Evolutionary conservation across 2,329 filamentous ascomycete genomes (phyloP), one percentile per base, ranked within the genome.

Genomic region (Nothomitra cinnamomea): DNA sequence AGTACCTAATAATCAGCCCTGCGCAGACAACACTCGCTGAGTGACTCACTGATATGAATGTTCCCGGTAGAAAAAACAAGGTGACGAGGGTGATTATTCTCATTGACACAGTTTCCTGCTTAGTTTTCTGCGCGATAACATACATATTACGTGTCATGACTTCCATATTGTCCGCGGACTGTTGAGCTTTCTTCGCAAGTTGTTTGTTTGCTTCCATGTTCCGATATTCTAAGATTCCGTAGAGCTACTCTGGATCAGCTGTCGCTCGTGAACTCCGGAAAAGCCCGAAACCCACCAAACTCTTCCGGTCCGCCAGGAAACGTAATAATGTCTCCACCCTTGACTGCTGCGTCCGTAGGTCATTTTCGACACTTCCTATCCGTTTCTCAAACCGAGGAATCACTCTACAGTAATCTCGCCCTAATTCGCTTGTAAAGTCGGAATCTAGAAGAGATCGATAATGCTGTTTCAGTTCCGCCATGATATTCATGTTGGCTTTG

Each of bases 91-190:
- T 70, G 51, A 70, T 70, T 13, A 69, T 64, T 17, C 64, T 60
- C 69, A 70, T 71, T 0, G 67, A 67, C 0, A 69, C 63, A 0
- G 69, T 69, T 57, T 70, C 68, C 51, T 64, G 58, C 51, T 66
- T 63, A 0, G 68, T 63, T 55, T 67, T 65, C 24, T 59, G 51
- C 1, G 68, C 66, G 42, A 70, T 61, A 0, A 57, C 54, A 35
- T 66, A 59, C 62, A 64, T 65, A 1, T 60, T 56, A n/a, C 57
- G 1, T 8, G 61, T 65, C 56, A 64, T 62, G 1, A 8, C 17
- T 55, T 65, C 62, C 66, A 67, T 67, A 3, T 61, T 60, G 10
- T 55, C 49, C 1, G 64, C 53, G 10, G 60, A 61, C 1, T 32
- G 40, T 47, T 61, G 58, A 12, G 61, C 57, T 42, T 59, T 57